Evolutionary conservation across 1,139 yeast species (phyloP).

Genomic region (Lodderomyces metapsilosis): DNA sequence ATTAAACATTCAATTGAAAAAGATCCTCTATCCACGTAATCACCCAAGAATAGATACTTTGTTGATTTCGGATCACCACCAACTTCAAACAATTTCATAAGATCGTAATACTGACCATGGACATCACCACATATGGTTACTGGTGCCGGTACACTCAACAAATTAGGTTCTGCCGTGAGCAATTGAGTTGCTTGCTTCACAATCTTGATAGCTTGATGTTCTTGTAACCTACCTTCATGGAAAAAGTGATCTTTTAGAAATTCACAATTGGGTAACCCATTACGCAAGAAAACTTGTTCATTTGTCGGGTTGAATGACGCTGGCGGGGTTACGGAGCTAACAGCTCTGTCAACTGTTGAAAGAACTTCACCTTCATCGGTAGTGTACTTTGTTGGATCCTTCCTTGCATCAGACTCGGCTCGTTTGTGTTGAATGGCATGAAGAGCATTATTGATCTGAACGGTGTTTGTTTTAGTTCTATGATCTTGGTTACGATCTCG

Average conservation of each 20-base stretch:
- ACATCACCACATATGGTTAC: slow-evolving; percentile 96
- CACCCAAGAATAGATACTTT: slow-evolving; percentile 85
- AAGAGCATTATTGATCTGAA: slow-evolving; percentile 73
- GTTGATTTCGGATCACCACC: slow-evolving; percentile 86
- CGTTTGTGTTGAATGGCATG: slow-evolving; percentile 49
- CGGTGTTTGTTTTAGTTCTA: slow-evolving; percentile 36
- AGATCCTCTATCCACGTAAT: slow-evolving; percentile 93
- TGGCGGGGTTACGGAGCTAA: slow-evolving; percentile 65
- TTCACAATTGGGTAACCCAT: slow-evolving; percentile 70
- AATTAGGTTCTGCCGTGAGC: slow-evolving; percentile 73
- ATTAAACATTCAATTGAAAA: slow-evolving; percentile 87
- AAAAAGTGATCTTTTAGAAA: slow-evolving; percentile 74
- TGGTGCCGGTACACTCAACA: slow-evolving; percentile 84
- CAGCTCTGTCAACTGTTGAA: slow-evolving; percentile 69
- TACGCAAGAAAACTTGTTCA: slow-evolving; percentile 58
- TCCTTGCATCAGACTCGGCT: slow-evolving; percentile 12
- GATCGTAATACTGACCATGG: slow-evolving; percentile 92
- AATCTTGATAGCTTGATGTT: slow-evolving; percentile 70
- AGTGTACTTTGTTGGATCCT: slow-evolving; percentile 55
- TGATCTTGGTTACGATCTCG: slow-evolving; percentile 6
- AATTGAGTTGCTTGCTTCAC: slow-evolving; percentile 65
- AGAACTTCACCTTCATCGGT: slow-evolving; percentile 69
- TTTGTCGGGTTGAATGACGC: slow-evolving; percentile 66
- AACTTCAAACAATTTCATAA: slow-evolving; percentile 88
- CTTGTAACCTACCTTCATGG: slow-evolving; percentile 76